phyloP scores from a whole-genome alignment of 2,329 filamentous ascomycete genomes.

The Trichophyton schoenleinii region DNA sequence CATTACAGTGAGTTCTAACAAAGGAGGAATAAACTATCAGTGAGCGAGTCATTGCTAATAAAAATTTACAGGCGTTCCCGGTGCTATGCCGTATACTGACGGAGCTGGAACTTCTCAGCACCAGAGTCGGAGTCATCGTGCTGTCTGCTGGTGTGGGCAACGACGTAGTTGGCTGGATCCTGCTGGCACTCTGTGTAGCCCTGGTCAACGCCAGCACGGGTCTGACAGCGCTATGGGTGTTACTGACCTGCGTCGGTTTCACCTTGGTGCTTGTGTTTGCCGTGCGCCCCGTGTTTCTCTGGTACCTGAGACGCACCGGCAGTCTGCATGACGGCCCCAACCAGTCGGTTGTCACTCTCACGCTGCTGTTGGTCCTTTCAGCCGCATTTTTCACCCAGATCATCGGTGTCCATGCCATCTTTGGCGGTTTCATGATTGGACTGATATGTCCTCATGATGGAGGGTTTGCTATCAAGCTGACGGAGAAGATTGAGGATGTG shows the following conservation, averaged over 20 bases:
- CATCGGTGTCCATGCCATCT: slow-evolving; percentile 89
- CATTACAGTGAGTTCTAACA: slow-evolving; percentile 54
- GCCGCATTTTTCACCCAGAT: slow-evolving; percentile 81
- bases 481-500: slow-evolving; percentile 88
- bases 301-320: slow-evolving; percentile 58
- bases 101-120: slow-evolving; percentile 65
- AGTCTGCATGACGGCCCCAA: slow-evolving; percentile 79
- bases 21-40: no score
- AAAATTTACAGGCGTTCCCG: slow-evolving; percentile 51
- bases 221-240: slow-evolving; percentile 69
- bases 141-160: slow-evolving; percentile 84
- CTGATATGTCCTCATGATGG: slow-evolving; percentile 55
- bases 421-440: slow-evolving; percentile 81
- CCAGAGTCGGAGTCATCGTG: slow-evolving; percentile 54
- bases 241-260: slow-evolving; percentile 64
- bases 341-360: slow-evolving; percentile 71
- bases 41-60: no score
- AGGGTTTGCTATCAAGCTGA: slow-evolving; percentile 71
- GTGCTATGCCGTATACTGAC: slow-evolving; percentile 89
- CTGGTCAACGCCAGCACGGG: slow-evolving; percentile 80
- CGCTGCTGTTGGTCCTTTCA: slow-evolving; percentile 61
- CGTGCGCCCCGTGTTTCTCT: slow-evolving; percentile 62
- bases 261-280: slow-evolving; percentile 60
- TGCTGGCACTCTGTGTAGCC: slow-evolving; percentile 84
- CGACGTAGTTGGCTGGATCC: slow-evolving; percentile 81